A percentile compares a stretch with the other conserved stretches of the same genome.
These are phyloP conservation scores for Talaromyces rugulosus DNA, from an alignment of 2,329 filamentous ascomycete species.

Conservation along the genomic window DNA sequence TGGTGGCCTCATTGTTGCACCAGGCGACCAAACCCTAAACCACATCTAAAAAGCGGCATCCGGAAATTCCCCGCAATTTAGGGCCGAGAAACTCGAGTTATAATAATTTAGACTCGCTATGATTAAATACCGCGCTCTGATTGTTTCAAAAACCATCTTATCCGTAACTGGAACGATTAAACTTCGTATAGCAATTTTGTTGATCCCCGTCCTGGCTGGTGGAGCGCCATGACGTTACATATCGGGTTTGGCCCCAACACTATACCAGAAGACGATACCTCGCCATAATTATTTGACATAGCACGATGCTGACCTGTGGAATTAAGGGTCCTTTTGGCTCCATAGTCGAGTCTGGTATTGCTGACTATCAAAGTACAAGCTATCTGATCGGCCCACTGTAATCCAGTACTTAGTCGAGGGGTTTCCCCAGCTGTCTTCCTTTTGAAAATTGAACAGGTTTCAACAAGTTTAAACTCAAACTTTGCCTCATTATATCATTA, in stretches of 20 bases:
- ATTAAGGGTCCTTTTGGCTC: neutral
- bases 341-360: neutral
- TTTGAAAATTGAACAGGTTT: neutral
- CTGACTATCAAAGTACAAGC: neutral
- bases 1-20: neutral
- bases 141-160: neutral
- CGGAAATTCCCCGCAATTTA: neutral
- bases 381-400: neutral
- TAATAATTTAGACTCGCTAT: neutral
- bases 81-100: neutral
- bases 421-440: neutral
- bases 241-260: neutral
- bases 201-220: neutral
- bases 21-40: neutral
- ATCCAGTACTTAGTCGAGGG: neutral
- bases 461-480: neutral
- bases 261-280: neutral
- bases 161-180: neutral
- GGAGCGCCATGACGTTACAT: neutral
- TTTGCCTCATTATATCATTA: neutral
- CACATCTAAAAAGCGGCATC: neutral
- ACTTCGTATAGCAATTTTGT: neutral
- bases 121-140: neutral
- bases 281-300: neutral
- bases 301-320: neutral